These are phyloP conservation scores for Pythium vanterpoolii DNA, from an alignment of 352 stramenopile species.

Conservation along the genomic window DNA sequence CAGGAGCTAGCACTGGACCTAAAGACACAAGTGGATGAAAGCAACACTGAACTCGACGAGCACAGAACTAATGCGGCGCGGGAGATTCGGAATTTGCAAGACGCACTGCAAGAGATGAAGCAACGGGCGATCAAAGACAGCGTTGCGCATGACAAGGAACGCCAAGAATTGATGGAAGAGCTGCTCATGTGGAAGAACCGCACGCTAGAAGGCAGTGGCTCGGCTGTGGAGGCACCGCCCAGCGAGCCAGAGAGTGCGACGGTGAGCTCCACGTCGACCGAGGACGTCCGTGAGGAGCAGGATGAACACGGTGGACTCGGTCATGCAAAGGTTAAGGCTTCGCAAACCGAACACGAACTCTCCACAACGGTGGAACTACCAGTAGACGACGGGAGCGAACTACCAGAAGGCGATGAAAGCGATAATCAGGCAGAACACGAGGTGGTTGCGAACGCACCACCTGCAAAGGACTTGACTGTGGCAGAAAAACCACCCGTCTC, in stretches of 20 bases:
- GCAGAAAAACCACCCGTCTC: neutral
- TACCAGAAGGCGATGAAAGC: no score
- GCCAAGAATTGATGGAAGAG: constrained; percentile 22
- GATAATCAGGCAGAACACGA: constrained; percentile 12
- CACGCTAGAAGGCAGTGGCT: neutral
- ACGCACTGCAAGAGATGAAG: constrained; percentile 15
- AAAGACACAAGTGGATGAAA: constrained; percentile 19
- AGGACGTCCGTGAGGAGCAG: neutral
- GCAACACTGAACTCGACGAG: constrained; percentile 5
- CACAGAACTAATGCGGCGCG: constrained; percentile 1
- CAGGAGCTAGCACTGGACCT: constrained; percentile 23
- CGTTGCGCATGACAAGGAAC: constrained; percentile 17
- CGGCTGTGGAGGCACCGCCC: no score
- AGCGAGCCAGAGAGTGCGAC: constrained; percentile 2
- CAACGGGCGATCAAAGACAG: constrained; percentile 16
- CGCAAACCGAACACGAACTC: no score
- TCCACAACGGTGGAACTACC: no score
- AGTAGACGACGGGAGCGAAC: no score
- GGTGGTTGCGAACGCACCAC: neutral
- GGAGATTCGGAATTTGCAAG: constrained; percentile 10
- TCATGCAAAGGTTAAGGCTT: no score
- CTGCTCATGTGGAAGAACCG: constrained; percentile 23
- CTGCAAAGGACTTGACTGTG: neutral
- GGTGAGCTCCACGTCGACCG: neutral
- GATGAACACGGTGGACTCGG: no score